Conservation (phyloP, 2,329 filamentous ascomycete species). For the Grosmannia clavigera region DNA sequence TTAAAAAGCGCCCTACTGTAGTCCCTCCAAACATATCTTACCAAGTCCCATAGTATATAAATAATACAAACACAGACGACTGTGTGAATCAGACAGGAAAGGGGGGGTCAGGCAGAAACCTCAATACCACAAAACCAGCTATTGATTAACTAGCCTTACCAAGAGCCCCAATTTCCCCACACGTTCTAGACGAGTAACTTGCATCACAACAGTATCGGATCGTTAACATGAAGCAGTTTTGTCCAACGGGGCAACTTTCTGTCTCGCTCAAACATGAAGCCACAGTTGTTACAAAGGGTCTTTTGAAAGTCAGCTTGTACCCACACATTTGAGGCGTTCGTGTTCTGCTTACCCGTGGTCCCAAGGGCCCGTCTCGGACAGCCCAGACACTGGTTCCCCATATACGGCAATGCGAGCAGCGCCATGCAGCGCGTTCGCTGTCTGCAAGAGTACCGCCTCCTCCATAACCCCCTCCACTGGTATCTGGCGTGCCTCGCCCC, state of each 20-base stretch:
- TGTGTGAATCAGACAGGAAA: background rate
- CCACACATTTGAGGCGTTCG: conserved; percentile 1
- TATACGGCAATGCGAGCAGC: conserved; percentile 75
- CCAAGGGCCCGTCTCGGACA: conserved; percentile 79
- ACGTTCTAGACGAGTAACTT: background rate
- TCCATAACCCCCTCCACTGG: conserved; percentile 56
- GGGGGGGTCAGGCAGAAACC: background rate
- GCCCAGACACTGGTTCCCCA: conserved; percentile 91
- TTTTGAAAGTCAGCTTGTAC: conserved; percentile 20
- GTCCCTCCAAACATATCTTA: background rate
- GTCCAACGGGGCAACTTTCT: conserved; percentile 70
- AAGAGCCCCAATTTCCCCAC: background rate
- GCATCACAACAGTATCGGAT: conserved; percentile 12
- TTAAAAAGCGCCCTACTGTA: background rate
- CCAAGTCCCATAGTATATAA: background rate
- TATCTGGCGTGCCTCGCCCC: conserved; percentile 69
- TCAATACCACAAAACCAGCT: background rate
- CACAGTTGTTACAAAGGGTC: conserved; percentile 90
- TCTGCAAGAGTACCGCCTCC: conserved; percentile 57
- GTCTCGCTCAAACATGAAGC: conserved; percentile 77
- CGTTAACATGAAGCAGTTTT: conserved; percentile 48
- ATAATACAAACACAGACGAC: background rate
- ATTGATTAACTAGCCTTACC: background rate
- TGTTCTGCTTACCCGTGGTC: conserved; percentile 55
- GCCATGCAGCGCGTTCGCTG: conserved; percentile 70